phyloP scores from a whole-genome alignment of 2,329 filamentous ascomycete species.

The Cordyceps cicadae region DNA sequence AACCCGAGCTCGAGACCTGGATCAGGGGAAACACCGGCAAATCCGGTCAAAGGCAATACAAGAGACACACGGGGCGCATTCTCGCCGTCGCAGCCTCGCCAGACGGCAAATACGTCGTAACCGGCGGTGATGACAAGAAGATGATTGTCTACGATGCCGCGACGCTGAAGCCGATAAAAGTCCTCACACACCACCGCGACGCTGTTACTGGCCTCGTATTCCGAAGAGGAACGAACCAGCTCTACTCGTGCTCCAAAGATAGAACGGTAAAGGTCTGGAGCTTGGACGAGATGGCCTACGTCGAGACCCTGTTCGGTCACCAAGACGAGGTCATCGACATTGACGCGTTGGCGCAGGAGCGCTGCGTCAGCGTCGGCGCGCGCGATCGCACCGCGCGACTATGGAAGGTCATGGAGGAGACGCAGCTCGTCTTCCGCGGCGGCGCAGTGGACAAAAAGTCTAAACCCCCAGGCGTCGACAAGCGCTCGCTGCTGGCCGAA shows the following conservation, averaged over 20 bases:
- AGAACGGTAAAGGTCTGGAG: slow-evolving; percentile 95
- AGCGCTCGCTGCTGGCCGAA: slow-evolving; percentile 54
- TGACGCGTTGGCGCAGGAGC: slow-evolving; percentile 73
- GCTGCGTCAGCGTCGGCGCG: slow-evolving; percentile 83
- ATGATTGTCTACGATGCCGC: slow-evolving; percentile 83
- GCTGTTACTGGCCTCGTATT: slow-evolving; percentile 80
- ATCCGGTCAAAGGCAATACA: slow-evolving; percentile 55
- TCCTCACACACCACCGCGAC: slow-evolving; percentile 89
- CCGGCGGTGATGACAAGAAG: slow-evolving; percentile 75
- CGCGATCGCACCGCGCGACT: slow-evolving; percentile 84
- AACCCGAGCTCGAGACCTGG: slow-evolving; percentile 55
- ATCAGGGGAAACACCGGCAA: slow-evolving; percentile 54
- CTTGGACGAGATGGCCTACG: slow-evolving; percentile 82
- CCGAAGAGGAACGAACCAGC: slow-evolving; percentile 76
- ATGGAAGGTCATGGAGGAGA: slow-evolving; percentile 96
- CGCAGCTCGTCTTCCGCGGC: slow-evolving; percentile 88
- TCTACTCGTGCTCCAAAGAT: slow-evolving; percentile 87
- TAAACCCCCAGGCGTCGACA: slow-evolving; percentile 33
- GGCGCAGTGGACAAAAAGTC: slow-evolving; percentile 56
- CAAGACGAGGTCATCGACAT: slow-evolving; percentile 85
- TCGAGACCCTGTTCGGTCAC: slow-evolving; percentile 94
- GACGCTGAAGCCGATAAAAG: slow-evolving; percentile 67
- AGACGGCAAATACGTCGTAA: slow-evolving; percentile 84
- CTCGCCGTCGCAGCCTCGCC: slow-evolving; percentile 78
- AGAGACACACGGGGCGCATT: slow-evolving; percentile 74